These are phyloP conservation scores for Ashbya aceris DNA, from an alignment of 1,139 yeast species.

Conservation along the genomic window DNA sequence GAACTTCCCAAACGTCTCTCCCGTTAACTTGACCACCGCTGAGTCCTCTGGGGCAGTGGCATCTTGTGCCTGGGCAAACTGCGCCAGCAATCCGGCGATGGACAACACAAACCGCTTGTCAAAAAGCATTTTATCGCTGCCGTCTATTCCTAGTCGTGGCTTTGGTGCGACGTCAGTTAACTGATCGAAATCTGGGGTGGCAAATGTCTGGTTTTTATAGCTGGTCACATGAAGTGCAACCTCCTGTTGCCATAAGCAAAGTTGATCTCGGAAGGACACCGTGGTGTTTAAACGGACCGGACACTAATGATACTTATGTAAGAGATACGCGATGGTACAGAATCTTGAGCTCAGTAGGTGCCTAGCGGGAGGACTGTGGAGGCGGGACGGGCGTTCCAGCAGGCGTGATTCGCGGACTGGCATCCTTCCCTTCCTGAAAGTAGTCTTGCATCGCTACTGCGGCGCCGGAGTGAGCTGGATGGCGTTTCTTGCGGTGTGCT, in stretches of 20 bases:
- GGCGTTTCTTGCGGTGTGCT: slow-evolving; percentile 24
- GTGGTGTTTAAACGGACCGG: too few relatives aligned
- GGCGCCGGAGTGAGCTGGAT: slow-evolving; percentile 7
- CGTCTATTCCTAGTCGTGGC: background rate
- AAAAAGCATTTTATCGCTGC: slow-evolving; percentile 7
- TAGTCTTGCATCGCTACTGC: slow-evolving; percentile 27
- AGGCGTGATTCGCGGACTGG: slow-evolving; percentile 21
- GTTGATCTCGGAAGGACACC: too few relatives aligned
- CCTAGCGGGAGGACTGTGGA: slow-evolving; percentile 14
- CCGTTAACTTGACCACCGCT: slow-evolving; percentile 73
- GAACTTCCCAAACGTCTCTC: slow-evolving; percentile 54
- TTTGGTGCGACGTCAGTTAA: background rate
- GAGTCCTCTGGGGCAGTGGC: slow-evolving; percentile 76
- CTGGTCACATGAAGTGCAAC: too few relatives aligned
- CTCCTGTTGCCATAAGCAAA: too few relatives aligned
- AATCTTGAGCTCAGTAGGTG: too few relatives aligned
- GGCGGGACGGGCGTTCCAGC: slow-evolving; percentile 18
- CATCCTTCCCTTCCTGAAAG: slow-evolving; percentile 32
- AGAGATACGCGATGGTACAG: too few relatives aligned
- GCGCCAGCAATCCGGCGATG: slow-evolving; percentile 24
- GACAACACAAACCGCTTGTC: slow-evolving; percentile 10
- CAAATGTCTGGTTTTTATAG: too few relatives aligned
- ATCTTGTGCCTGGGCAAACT: slow-evolving; percentile 32
- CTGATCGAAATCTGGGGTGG: background rate
- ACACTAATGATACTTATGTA: too few relatives aligned